phyloP scores from a whole-genome alignment of 352 stramenopile species.

The Phytophthora citricola region DNA sequence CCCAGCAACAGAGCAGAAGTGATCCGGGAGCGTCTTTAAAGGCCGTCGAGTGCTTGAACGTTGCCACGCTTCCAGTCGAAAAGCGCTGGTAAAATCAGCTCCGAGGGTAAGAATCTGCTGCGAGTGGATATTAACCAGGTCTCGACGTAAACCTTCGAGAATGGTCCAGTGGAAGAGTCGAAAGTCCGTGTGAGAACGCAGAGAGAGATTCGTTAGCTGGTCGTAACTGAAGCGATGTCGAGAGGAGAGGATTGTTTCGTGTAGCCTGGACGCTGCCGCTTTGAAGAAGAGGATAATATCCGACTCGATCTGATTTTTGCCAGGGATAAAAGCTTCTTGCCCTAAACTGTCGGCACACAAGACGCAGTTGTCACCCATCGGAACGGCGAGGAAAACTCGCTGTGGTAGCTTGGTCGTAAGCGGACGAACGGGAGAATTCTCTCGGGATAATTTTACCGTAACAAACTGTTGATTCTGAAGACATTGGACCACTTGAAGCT shows the following conservation, averaged over 20 bases:
- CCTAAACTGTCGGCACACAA: conserved; percentile 70
- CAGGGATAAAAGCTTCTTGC: conserved; percentile 50
- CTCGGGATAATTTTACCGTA: conserved; percentile 41
- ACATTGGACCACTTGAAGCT: conserved; percentile 51
- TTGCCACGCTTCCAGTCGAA: conserved; percentile 64
- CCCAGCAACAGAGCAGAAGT: conserved; percentile 68
- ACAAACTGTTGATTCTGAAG: conserved; percentile 44
- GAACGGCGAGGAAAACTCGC: conserved; percentile 45
- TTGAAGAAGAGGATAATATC: conserved; percentile 65
- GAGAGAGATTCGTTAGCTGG: conserved; percentile 45
- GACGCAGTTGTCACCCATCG: conserved; percentile 63
- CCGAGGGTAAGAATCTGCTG: conserved; percentile 73
- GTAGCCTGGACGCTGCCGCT: conserved; percentile 36
- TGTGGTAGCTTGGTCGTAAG: conserved; percentile 39
- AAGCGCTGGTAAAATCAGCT: conserved; percentile 67
- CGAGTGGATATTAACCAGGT: conserved; percentile 64
- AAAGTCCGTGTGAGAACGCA: conserved; percentile 44
- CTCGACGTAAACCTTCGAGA: conserved; percentile 51
- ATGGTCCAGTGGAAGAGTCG: conserved; percentile 44
- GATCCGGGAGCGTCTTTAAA: conserved; percentile 25
- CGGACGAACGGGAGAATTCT: conserved; percentile 34
- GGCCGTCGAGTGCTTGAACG: conserved; percentile 37
- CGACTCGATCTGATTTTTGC: conserved; percentile 37
- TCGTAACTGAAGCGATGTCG: conserved; percentile 56
- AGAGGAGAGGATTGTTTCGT: conserved; percentile 42